phyloP scores from a whole-genome alignment of 2,329 filamentous ascomycete species.

The Paecilomyces sp. region DNA sequence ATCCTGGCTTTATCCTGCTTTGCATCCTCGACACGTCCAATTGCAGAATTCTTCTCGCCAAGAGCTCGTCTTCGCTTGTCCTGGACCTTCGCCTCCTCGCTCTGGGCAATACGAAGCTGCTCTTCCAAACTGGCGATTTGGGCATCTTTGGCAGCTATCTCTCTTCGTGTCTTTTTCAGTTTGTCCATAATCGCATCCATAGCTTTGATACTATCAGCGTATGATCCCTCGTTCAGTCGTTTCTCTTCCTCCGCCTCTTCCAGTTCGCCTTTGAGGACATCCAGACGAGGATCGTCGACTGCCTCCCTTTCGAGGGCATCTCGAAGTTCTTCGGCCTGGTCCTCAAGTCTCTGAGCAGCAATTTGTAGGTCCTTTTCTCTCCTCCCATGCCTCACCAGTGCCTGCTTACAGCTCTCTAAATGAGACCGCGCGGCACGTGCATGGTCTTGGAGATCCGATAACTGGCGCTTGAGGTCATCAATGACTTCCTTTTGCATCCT shows the following conservation, averaged over 20 bases:
- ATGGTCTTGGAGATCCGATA: constrained; percentile 46
- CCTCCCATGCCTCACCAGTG: constrained; percentile 44
- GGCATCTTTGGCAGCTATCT: constrained; percentile 23
- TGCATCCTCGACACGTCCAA: constrained; percentile 45
- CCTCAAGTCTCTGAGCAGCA: constrained; percentile 53
- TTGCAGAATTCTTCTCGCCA: constrained; percentile 55
- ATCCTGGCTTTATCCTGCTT: constrained; percentile 40
- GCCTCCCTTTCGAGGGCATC: constrained; percentile 53
- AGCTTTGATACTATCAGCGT: constrained; percentile 41
- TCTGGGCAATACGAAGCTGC: constrained; percentile 49
- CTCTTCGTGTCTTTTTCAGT: constrained; percentile 29
- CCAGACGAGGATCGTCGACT: constrained; percentile 59
- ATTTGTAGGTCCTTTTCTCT: constrained; percentile 45
- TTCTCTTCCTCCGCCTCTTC: constrained; percentile 47
- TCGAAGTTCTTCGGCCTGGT: constrained; percentile 59
- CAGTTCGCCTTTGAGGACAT: constrained; percentile 52
- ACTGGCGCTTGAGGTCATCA: constrained; percentile 49
- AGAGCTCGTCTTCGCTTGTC: constrained; percentile 49
- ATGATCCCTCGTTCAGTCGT: constrained; percentile 36
- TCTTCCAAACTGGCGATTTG: constrained; percentile 28
- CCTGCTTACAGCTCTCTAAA: constrained; percentile 43
- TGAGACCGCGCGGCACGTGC: constrained; percentile 42
- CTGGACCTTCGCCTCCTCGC: constrained; percentile 44
- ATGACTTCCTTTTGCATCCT: constrained; percentile 42
- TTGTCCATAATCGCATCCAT: constrained; percentile 36